Conservation (phyloP, 148 eudicot genomes). For the Silene uniflora region DNA sequence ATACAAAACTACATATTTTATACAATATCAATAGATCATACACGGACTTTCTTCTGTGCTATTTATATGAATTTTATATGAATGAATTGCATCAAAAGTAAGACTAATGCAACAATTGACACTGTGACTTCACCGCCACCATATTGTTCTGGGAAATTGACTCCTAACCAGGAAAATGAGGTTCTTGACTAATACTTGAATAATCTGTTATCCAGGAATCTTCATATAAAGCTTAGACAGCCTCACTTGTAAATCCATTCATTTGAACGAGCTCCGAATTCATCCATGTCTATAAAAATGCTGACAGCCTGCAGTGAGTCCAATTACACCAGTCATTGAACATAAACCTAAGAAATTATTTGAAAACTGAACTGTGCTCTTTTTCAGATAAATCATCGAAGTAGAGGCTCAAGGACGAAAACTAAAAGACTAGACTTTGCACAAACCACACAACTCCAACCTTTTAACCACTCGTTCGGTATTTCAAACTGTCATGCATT, state of each 20-base stretch:
- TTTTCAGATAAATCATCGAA: conserved; percentile 1
- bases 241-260: conserved; percentile 88
- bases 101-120: not conserved
- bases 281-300: conserved; percentile 95
- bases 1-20: conserved; percentile 6
- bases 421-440: not conserved
- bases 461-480: not conserved
- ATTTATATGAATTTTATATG: not conserved
- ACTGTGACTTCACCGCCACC: not conserved
- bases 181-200: not conserved
- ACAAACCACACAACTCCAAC: not conserved
- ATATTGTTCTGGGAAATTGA: not conserved
- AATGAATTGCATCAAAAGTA: not conserved
- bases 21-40: conserved; percentile 4
- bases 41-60: not conserved
- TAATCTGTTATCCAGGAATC: too few relatives aligned
- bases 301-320: conserved; percentile 68
- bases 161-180: not conserved
- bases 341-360: not conserved
- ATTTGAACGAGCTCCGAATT: conserved; percentile 82
- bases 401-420: not conserved
- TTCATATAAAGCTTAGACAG: not conserved
- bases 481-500: not conserved
- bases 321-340: not conserved
- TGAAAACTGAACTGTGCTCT: not conserved